These are phyloP conservation scores for Zymoseptoria ardabiliae DNA, from an alignment of 2,329 filamentous ascomycete genomes.

Conservation along the genomic window DNA sequence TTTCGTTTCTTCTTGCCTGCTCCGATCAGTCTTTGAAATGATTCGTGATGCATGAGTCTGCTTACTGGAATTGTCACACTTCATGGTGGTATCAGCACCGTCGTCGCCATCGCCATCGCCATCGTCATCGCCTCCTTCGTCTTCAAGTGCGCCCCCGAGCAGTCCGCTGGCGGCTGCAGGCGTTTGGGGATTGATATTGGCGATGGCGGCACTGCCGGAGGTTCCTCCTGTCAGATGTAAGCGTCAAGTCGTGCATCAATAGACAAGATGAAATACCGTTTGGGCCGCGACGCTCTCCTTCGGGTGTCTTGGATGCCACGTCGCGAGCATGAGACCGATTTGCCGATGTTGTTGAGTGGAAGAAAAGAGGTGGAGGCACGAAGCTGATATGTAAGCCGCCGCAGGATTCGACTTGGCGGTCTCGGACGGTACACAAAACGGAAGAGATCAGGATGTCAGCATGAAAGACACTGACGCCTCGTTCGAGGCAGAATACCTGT, in stretches of 20 bases:
- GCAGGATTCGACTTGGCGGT: not conserved
- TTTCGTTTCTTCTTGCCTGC: conserved; percentile 14
- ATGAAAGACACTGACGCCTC: no score
- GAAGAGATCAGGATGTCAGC: no score
- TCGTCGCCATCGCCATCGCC: conserved; percentile 27
- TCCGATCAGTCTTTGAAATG: conserved; percentile 6
- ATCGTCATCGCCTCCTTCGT: conserved; percentile 21
- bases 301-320: conserved; percentile 36
- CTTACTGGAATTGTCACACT: conserved; percentile 2
- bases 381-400: not conserved
- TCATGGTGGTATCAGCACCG: conserved; percentile 12
- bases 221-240: conserved; percentile 20
- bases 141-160: conserved; percentile 26
- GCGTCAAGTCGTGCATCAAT: not conserved
- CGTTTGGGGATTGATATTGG: conserved; percentile 29
- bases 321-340: conserved; percentile 1
- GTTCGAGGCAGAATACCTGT: no score
- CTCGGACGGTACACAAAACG: not conserved
- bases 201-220: conserved; percentile 21
- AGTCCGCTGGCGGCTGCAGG: conserved; percentile 31
- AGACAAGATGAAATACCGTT: not conserved
- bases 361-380: not conserved
- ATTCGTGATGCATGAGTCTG: not conserved
- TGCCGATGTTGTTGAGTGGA: not conserved
- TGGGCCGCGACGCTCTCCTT: conserved; percentile 24